phyloP scores from a whole-genome alignment of 495 filamentous ascomycete species.

The Wilcoxina mikolae region DNA sequence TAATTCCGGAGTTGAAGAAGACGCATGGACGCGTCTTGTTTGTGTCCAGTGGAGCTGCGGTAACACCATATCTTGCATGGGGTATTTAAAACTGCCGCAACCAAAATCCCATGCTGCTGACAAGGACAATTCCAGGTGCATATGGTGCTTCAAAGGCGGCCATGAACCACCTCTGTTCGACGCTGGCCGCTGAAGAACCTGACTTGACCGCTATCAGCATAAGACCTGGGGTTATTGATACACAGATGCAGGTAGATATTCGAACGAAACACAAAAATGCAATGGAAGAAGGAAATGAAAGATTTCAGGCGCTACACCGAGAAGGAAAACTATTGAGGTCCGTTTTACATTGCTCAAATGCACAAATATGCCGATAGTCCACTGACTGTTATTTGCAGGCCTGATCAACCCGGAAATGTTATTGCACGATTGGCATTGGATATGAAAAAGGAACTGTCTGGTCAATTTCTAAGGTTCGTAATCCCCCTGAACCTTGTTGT shows the following conservation, averaged over 20 bases:
- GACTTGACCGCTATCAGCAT: constrained; percentile 55
- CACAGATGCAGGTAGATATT: constrained; percentile 32
- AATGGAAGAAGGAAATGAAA: constrained; percentile 52
- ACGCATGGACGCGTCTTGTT: constrained; percentile 57
- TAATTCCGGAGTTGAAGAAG: constrained; percentile 54
- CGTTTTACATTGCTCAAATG: no score
- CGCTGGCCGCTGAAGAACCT: constrained; percentile 65
- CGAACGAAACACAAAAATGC: constrained; percentile 49
- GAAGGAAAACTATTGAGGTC: constrained; percentile 50
- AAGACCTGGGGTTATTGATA: constrained; percentile 52
- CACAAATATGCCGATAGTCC: no score
- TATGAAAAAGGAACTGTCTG: constrained; percentile 51
- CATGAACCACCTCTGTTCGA: constrained; percentile 63
- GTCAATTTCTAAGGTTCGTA: constrained; percentile 52
- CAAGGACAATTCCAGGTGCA: constrained; percentile 25
- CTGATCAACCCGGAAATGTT: constrained; percentile 72
- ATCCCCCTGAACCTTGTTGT: no score
- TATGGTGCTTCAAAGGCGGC: constrained; percentile 85
- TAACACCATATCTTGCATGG: constrained; percentile 57
- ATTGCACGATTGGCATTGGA: constrained; percentile 55
- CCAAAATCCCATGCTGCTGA: constrained; percentile 21
- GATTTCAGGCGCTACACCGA: constrained; percentile 53
- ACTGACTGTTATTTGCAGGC: no score
- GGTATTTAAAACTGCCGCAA: constrained; percentile 17
- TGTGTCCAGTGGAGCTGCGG: constrained; percentile 61